A percentile compares a stretch with the other conserved stretches of the same genome.
phyloP scores from a whole-genome alignment of 306 rosid species.

The Castanea sativa region DNA sequence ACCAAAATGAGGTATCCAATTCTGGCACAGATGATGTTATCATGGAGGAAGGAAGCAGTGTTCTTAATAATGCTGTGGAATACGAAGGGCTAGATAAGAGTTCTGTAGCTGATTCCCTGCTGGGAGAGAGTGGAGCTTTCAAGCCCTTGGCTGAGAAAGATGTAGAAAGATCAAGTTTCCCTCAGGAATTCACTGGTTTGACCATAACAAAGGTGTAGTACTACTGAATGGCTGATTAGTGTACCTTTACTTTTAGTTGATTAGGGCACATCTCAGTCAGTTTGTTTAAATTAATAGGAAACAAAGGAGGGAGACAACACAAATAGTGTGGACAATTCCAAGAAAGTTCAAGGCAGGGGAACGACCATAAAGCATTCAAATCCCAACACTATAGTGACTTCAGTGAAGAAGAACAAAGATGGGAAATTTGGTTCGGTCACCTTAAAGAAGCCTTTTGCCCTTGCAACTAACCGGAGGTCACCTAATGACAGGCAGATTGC shows the following conservation, averaged over 20 bases:
- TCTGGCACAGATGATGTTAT: background rate
- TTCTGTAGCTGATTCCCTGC: background rate
- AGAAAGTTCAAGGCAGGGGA: slow-evolving; percentile 43
- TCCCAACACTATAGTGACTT: slow-evolving; percentile 32
- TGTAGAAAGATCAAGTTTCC: background rate
- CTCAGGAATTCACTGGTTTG: background rate
- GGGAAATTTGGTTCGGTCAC: slow-evolving; percentile 48
- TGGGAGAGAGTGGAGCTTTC: background rate
- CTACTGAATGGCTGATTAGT: background rate
- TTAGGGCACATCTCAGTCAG: background rate
- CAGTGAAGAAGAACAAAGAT: slow-evolving; percentile 50
- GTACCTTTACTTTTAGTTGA: background rate
- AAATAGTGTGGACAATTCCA: background rate
- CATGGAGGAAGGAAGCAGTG: background rate
- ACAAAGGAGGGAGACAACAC: background rate
- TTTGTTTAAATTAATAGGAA: background rate
- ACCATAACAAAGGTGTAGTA: background rate
- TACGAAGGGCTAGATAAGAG: background rate
- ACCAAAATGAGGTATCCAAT: background rate
- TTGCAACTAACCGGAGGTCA: slow-evolving; percentile 35
- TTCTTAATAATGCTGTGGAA: background rate
- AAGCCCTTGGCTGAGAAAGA: background rate
- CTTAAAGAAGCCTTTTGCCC: slow-evolving; percentile 36
- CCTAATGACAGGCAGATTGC: slow-evolving; percentile 44
- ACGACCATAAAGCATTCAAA: slow-evolving; percentile 48